Evolutionary conservation across 371 early-diverging fungal genomes (phyloP).

Genomic region (Rhizopus microsporus): DNA sequence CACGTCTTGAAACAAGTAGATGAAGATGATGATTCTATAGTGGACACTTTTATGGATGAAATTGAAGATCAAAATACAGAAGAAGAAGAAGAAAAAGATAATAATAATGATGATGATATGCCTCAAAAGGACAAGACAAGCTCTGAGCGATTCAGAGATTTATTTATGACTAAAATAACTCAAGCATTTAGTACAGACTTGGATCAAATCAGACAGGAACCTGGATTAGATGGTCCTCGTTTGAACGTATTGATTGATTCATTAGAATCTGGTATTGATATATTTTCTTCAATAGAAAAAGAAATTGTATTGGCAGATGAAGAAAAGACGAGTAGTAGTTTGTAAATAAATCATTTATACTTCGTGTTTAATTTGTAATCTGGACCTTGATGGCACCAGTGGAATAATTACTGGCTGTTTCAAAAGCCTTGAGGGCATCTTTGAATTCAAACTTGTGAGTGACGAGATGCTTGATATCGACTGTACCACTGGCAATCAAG

Average conservation of each 20-base stretch:
- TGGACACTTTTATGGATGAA: neutral
- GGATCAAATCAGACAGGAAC: conserved; percentile 51
- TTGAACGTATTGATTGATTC: conserved; percentile 47
- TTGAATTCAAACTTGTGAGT: conserved; percentile 45
- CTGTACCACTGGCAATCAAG: conserved; percentile 32
- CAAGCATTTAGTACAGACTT: conserved; percentile 49
- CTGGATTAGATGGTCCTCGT: conserved; percentile 34
- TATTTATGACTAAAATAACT: conserved; percentile 45
- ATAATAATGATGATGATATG: conserved; percentile 11
- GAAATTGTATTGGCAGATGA: conserved; percentile 41
- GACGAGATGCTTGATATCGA: conserved; percentile 43
- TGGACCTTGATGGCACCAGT: conserved; percentile 48
- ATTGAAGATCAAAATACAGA: conserved; percentile 33
- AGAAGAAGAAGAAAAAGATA: conserved; percentile 15
- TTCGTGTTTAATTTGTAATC: conserved; percentile 31
- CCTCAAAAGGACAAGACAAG: conserved; percentile 18
- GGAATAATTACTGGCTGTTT: conserved; percentile 37
- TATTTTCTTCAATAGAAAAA: conserved; percentile 42
- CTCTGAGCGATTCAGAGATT: conserved; percentile 35
- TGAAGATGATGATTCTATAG: conserved; percentile 8
- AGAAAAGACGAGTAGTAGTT: neutral
- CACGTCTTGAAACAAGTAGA: conserved; percentile 31
- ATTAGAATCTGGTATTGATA: conserved; percentile 49
- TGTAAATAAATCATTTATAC: conserved; percentile 1
- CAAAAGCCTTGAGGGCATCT: conserved; percentile 47